These are phyloP conservation scores for Oxyria digyna DNA, from an alignment of 148 eudicot genomes.

Conservation along the genomic window DNA sequence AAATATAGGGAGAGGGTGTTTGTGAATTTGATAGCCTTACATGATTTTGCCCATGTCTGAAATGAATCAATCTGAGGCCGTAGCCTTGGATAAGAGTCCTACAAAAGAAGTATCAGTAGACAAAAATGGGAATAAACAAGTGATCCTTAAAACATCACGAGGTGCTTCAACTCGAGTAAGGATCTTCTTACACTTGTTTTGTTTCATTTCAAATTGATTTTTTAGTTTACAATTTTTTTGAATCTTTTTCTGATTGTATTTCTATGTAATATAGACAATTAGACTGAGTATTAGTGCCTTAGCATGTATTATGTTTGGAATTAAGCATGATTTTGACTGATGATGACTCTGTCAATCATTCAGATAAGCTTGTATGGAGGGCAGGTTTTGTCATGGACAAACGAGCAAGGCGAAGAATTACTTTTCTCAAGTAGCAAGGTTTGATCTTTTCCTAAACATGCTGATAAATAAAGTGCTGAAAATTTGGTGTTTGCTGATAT, in stretches of 20 bases:
- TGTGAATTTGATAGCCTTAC: slow-evolving; percentile 4
- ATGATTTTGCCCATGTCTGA: slow-evolving; percentile 15
- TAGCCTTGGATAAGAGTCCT: slow-evolving; percentile 14
- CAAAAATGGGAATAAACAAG: slow-evolving; percentile 9
- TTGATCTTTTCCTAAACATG: slow-evolving; percentile 5
- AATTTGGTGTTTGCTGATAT: neutral
- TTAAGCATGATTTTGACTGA: slow-evolving; percentile 5
- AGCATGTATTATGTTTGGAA: neutral
- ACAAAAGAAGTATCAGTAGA: neutral
- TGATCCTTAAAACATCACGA: neutral
- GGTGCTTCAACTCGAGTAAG: slow-evolving; percentile 11
- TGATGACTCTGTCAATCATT: slow-evolving; percentile 2
- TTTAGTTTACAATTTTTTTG: neutral
- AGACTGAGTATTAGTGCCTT: neutral
- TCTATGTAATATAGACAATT: neutral
- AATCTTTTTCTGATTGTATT: neutral
- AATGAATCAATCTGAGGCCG: slow-evolving; percentile 45
- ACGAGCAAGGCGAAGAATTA: slow-evolving; percentile 69
- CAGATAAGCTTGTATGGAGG: slow-evolving; percentile 94
- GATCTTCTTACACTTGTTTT: neutral
- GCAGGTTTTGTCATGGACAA: slow-evolving; percentile 92
- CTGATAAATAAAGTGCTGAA: neutral
- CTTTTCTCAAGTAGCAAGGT: slow-evolving; percentile 85
- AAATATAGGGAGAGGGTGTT: neutral
- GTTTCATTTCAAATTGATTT: neutral